Conservation (phyloP, 441 rosid genomes). For the Corymbia calophylla region DNA sequence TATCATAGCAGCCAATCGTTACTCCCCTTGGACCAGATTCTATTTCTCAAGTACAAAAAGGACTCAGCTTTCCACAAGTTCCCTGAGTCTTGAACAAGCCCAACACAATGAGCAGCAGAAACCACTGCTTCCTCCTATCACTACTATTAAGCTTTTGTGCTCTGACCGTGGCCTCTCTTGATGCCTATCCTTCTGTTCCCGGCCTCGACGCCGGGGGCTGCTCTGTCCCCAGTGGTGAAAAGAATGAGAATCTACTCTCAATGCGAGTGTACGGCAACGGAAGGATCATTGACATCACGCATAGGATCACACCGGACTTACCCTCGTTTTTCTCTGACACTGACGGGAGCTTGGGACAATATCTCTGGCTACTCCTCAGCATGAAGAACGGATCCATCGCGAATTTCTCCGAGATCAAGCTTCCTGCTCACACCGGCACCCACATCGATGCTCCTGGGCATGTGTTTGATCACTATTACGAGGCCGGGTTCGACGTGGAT, state of each 20-base stretch:
- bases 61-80: not conserved
- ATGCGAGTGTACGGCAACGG: not conserved
- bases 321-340: not conserved
- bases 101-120: not conserved
- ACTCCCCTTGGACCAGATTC: not conserved
- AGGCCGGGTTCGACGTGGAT: constrained; percentile 13
- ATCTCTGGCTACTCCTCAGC: constrained; percentile 7
- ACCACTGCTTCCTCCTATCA: not conserved
- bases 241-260: not conserved
- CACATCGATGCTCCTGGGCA: constrained; percentile 12
- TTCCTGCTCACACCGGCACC: constrained; percentile 11
- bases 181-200: not conserved
- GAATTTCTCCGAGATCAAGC: constrained; percentile 9
- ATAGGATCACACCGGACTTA: not conserved
- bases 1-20: not conserved
- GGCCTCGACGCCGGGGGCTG: not conserved
- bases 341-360: constrained; percentile 3
- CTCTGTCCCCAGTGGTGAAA: not conserved
- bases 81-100: not conserved
- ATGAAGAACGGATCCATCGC: constrained; percentile 15
- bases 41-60: not conserved
- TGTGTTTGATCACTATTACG: constrained; percentile 7
- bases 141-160: not conserved
- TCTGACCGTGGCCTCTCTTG: not conserved
- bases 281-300: constrained; percentile 7